Conservation (phyloP, 352 stramenopile species). For the Globisporangium canariense region DNA sequence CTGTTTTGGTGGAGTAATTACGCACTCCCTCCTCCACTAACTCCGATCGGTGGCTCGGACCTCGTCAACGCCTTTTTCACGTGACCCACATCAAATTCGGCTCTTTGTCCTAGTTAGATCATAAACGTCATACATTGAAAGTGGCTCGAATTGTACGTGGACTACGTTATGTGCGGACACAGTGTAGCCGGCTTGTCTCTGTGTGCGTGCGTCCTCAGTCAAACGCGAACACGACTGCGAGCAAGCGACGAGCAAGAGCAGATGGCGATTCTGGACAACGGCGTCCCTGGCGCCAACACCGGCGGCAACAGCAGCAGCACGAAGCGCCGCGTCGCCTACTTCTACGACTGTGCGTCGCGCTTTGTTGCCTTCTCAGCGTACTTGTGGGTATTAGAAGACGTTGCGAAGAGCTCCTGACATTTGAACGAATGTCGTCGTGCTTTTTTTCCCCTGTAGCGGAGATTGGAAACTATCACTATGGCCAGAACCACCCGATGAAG, state of each 20-base stretch:
- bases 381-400: no score
- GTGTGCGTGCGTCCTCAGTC: background rate
- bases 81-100: no score
- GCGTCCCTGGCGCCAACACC: conserved; percentile 4
- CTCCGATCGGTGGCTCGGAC: background rate
- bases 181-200: conserved; percentile 4
- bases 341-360: conserved; percentile 73
- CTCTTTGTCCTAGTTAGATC: no score
- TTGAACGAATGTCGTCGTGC: background rate
- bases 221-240: background rate
- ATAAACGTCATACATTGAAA: no score
- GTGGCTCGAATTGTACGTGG: background rate
- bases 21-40: background rate
- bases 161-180: background rate
- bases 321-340: conserved; percentile 87
- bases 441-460: conserved; percentile 69
- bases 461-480: conserved; percentile 99
- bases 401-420: background rate
- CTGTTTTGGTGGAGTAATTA: conserved; percentile 3
- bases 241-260: background rate
- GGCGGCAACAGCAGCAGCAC: conserved; percentile 24
- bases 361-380: background rate
- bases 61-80: no score
- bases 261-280: conserved; percentile 21
- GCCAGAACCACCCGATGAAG: conserved; percentile 91